These are phyloP conservation scores for Aspergillus cejpii DNA, from an alignment of 2,329 filamentous ascomycete genomes.

Conservation along the genomic window DNA sequence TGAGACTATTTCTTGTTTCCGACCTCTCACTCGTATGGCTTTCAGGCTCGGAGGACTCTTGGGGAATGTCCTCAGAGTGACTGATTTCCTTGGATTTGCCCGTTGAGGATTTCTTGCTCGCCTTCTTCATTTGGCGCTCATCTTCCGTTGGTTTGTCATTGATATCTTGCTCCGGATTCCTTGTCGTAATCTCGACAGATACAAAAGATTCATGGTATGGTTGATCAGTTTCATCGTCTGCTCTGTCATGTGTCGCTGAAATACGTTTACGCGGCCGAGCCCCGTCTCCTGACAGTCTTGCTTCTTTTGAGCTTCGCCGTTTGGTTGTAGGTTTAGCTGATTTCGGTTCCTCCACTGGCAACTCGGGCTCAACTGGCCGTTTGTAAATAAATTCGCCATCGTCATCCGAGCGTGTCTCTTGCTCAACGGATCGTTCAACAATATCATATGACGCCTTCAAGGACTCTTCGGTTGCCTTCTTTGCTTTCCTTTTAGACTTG, in stretches of 20 bases:
- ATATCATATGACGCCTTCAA: slow-evolving; percentile 8
- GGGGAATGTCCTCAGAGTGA: slow-evolving; percentile 17
- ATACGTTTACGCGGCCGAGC: background rate
- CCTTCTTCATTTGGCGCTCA: slow-evolving; percentile 20
- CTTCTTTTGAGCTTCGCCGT: slow-evolving; percentile 17
- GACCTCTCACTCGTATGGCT: background rate
- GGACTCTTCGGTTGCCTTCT: slow-evolving; percentile 15
- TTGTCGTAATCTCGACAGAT: slow-evolving; percentile 26
- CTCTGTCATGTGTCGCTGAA: slow-evolving; percentile 4
- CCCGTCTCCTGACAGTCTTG: slow-evolving; percentile 4
- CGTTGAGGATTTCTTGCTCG: slow-evolving; percentile 24
- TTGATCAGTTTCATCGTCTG: slow-evolving; percentile 9
- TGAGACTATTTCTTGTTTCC: background rate
- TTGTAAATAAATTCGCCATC: background rate
- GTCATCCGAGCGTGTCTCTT: background rate
- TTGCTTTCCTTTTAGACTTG: slow-evolving; percentile 26
- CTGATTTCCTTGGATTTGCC: slow-evolving; percentile 30
- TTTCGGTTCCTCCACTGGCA: slow-evolving; percentile 15
- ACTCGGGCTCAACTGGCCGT: background rate
- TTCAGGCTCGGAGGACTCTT: slow-evolving; percentile 8
- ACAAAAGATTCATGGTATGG: slow-evolving; percentile 26
- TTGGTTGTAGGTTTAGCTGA: slow-evolving; percentile 18
- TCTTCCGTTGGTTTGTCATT: slow-evolving; percentile 20
- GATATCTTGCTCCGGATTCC: slow-evolving; percentile 28
- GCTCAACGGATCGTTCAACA: slow-evolving; percentile 8